phyloP scores from a whole-genome alignment of 768 basidiomycete genomes.

The Sarcodon aspratus region DNA sequence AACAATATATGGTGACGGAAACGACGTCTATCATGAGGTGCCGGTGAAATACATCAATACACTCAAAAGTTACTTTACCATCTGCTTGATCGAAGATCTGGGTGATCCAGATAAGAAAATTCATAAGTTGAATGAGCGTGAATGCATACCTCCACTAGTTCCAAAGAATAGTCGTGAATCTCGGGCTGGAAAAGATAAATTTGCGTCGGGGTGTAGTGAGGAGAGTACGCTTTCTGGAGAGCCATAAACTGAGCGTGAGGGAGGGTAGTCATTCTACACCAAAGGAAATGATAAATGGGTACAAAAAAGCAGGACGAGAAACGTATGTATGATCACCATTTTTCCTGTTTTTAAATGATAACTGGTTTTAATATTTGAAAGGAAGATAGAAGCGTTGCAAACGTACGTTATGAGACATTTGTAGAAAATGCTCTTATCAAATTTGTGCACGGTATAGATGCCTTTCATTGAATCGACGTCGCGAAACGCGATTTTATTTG shows the following conservation, averaged over 20 bases:
- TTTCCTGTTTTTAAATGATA: slow-evolving; percentile 37
- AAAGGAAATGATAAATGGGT: slow-evolving; percentile 16
- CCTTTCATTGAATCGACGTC: slow-evolving; percentile 58
- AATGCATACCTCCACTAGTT: slow-evolving; percentile 47
- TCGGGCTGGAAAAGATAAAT: slow-evolving; percentile 61
- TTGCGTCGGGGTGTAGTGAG: slow-evolving; percentile 58
- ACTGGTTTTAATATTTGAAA: slow-evolving; percentile 11
- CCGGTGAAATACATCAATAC: slow-evolving; percentile 61
- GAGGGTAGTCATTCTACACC: slow-evolving; percentile 66
- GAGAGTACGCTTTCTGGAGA: slow-evolving; percentile 66
- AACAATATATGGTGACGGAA: slow-evolving; percentile 58
- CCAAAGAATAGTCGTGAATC: slow-evolving; percentile 48
- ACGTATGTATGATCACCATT: slow-evolving; percentile 84
- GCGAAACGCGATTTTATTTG: slow-evolving; percentile 73
- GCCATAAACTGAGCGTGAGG: slow-evolving; percentile 58
- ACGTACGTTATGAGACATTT: slow-evolving; percentile 73
- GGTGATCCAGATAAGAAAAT: not conserved
- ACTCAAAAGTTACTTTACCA: slow-evolving; percentile 55
- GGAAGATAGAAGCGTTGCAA: slow-evolving; percentile 9
- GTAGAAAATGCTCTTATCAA: slow-evolving; percentile 74
- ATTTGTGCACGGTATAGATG: slow-evolving; percentile 69
- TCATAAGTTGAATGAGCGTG: not conserved
- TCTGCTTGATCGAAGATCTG: slow-evolving; percentile 50
- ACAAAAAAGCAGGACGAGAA: slow-evolving; percentile 23
- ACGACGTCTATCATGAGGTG: slow-evolving; percentile 71